A percentile compares a stretch with the other conserved stretches of the same genome.
These are phyloP conservation scores for Candida anutae DNA, from an alignment of 1,139 yeast genomes.

Conservation along the genomic window DNA sequence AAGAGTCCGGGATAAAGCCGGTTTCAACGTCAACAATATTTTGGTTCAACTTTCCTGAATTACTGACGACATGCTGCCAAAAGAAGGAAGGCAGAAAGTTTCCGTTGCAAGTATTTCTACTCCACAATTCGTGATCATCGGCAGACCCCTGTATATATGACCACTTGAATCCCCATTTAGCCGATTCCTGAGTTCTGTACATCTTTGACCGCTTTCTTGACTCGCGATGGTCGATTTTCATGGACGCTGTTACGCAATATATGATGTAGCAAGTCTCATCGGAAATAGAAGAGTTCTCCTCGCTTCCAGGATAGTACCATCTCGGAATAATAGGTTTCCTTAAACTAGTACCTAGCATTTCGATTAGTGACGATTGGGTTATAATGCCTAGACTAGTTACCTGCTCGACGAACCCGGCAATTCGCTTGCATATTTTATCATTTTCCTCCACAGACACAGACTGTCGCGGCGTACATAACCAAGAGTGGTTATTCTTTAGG, in stretches of 20 bases:
- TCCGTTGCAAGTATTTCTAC: conserved; percentile 25
- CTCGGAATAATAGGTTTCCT: conserved; percentile 53
- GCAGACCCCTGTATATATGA: conserved; percentile 85
- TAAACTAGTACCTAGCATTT: conserved; percentile 12
- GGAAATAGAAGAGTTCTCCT: conserved; percentile 8
- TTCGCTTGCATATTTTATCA: conserved; percentile 37
- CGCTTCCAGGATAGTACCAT: conserved; percentile 63
- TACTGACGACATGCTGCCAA: conserved; percentile 38
- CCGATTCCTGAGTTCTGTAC: conserved; percentile 25
- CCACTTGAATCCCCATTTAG: conserved; percentile 12
- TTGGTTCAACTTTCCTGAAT: neutral
- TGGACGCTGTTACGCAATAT: conserved; percentile 57
- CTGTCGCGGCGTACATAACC: conserved; percentile 43
- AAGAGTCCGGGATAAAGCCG: conserved; percentile 27
- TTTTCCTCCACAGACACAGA: conserved; percentile 56
- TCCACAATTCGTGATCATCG: conserved; percentile 89
- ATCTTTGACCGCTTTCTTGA: too few species aligned
- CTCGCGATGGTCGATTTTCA: too few species aligned
- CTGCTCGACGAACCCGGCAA: conserved; percentile 44
- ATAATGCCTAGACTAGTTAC: conserved; percentile 33
- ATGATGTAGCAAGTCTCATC: conserved; percentile 11
- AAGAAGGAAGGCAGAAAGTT: conserved; percentile 45
- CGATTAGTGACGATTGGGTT: conserved; percentile 20
- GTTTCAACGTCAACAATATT: conserved; percentile 21
- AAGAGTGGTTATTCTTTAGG: conserved; percentile 8